These are phyloP conservation scores for Plantago elongata DNA, from an alignment of 257 asterid genomes.

Conservation along the genomic window DNA sequence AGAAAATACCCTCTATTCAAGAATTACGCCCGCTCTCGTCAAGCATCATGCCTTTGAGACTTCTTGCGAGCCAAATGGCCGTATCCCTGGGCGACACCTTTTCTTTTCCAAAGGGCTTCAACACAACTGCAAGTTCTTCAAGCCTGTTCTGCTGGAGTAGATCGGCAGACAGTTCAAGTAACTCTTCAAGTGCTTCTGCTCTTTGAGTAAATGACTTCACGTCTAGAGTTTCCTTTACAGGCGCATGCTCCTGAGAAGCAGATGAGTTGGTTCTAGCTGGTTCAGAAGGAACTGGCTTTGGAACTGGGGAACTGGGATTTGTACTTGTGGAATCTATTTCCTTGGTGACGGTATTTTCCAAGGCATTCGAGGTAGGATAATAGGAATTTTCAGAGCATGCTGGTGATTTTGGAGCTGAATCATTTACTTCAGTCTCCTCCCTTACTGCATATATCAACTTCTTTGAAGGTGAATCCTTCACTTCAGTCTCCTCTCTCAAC, in stretches of 20 bases:
- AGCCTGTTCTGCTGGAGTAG: slow-evolving; percentile 81
- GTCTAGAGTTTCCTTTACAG: slow-evolving; percentile 63
- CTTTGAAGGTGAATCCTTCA: too few relatives aligned
- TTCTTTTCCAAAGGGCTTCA: slow-evolving; percentile 91
- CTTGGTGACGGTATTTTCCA: slow-evolving; percentile 34
- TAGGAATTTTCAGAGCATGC: slow-evolving; percentile 20
- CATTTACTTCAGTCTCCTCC: slow-evolving; percentile 44
- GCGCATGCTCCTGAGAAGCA: slow-evolving; percentile 38
- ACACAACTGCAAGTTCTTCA: slow-evolving; percentile 77
- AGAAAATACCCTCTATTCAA: slow-evolving; percentile 26
- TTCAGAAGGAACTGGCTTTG: slow-evolving; percentile 33
- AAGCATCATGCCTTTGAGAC: slow-evolving; percentile 93
- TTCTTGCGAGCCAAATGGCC: slow-evolving; percentile 93
- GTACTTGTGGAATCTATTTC: slow-evolving; percentile 42
- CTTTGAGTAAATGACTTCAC: slow-evolving; percentile 80
- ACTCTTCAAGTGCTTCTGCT: slow-evolving; percentile 96
- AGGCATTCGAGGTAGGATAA: slow-evolving; percentile 32
- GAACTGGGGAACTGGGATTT: slow-evolving; percentile 20
- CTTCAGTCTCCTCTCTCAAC: too few relatives aligned
- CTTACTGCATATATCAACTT: too few relatives aligned
- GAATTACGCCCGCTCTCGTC: slow-evolving; percentile 60
- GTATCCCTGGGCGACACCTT: slow-evolving; percentile 98
- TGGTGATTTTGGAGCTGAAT: slow-evolving; percentile 24
- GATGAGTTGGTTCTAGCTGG: slow-evolving; percentile 24
- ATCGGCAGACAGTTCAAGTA: slow-evolving; percentile 92